phyloP scores from a whole-genome alignment of 78 protist species.

The Dictyostelium capitatum region DNA sequence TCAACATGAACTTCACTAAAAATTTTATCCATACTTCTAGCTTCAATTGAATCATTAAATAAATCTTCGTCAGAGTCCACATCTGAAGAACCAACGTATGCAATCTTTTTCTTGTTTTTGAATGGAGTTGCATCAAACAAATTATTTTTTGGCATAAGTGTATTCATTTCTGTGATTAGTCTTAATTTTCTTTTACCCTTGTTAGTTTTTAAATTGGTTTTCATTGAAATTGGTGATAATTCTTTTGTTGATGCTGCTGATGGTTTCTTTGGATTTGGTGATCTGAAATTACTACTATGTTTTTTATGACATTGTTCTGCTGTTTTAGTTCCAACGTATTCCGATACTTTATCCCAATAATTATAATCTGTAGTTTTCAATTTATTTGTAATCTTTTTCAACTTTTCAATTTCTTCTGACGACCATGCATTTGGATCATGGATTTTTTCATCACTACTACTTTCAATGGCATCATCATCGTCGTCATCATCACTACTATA shows the following conservation, averaged over 20 bases:
- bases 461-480: background rate
- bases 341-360: conserved; percentile 45
- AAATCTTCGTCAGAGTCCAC: too few species aligned
- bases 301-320: conserved; percentile 63
- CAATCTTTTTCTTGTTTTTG: background rate
- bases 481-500: background rate
- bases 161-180: background rate
- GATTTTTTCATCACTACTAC: background rate
- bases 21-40: too few species aligned
- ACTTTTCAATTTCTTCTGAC: conserved; percentile 12
- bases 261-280: conserved; percentile 2
- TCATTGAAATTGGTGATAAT: conserved; percentile 20
- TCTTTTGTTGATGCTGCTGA: background rate
- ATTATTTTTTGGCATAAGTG: background rate
- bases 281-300: background rate
- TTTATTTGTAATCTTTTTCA: background rate
- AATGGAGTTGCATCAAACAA: conserved; percentile 14
- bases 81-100: background rate
- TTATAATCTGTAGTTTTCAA: background rate
- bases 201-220: background rate
- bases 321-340: conserved; percentile 29
- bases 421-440: conserved; percentile 5
- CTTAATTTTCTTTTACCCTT: conserved; percentile 18
- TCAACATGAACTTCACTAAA: too few species aligned
- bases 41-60: too few species aligned